These are phyloP conservation scores for Russula lepida DNA, from an alignment of 768 basidiomycete genomes.

Conservation along the genomic window DNA sequence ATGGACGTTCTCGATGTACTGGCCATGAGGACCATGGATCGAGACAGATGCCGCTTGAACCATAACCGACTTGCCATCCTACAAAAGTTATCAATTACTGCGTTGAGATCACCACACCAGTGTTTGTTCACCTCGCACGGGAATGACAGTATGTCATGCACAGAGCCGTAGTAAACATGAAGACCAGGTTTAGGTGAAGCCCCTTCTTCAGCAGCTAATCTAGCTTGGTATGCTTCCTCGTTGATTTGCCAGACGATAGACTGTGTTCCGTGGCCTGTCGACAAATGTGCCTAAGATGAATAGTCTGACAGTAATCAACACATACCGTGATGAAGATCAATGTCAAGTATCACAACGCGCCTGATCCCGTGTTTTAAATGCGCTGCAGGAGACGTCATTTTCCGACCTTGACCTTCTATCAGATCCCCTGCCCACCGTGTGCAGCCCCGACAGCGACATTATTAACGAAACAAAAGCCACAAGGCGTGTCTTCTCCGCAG, in stretches of 20 bases:
- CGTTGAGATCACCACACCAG: background rate
- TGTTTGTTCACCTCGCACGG: conserved; percentile 67
- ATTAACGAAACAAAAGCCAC: conserved; percentile 93
- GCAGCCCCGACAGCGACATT: conserved; percentile 88
- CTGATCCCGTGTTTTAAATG: conserved; percentile 72
- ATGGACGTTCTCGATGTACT: conserved; percentile 83
- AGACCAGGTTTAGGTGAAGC: conserved; percentile 36
- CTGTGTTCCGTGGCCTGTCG: conserved; percentile 86
- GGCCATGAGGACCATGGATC: conserved; percentile 73
- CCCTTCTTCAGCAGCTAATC: conserved; percentile 45
- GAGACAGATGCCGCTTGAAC: conserved; percentile 84
- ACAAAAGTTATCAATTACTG: conserved; percentile 9
- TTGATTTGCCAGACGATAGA: conserved; percentile 88
- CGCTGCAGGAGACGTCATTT: conserved; percentile 39
- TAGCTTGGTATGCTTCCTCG: conserved; percentile 69
- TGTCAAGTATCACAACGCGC: conserved; percentile 81
- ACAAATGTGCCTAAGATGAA: background rate
- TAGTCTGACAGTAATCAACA: background rate
- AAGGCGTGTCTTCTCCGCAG: conserved; percentile 82
- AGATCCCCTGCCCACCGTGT: conserved; percentile 49
- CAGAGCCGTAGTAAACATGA: conserved; percentile 77
- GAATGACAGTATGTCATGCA: conserved; percentile 90
- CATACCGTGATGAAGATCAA: conserved; percentile 84
- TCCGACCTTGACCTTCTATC: background rate
- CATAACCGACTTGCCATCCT: conserved; percentile 75